Base-by-base conservation (phyloP, 1,284 basidiomycete species). In the Irpex lacteus region DNA sequence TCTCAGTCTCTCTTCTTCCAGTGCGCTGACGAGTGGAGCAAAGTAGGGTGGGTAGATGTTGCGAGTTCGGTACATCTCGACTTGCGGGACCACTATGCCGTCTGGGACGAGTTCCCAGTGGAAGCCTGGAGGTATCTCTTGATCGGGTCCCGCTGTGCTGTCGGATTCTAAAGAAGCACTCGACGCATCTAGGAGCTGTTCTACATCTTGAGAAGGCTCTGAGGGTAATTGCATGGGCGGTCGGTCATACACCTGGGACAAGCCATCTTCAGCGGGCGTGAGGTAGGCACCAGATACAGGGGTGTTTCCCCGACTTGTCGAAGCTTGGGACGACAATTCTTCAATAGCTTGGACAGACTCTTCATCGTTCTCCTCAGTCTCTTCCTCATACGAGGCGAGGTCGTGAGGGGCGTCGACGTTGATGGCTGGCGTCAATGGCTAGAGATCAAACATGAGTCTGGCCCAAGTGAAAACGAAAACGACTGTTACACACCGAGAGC, bases 1-100 rank as follows among this genome's bases (percentile, higher is more conserved):
- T 44, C 73, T 73, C 26, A 69, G 64, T 60, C 73, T 77, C 69
- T 75, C 76, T 59, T 62, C 65, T 63, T 69, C 68, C 53, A 76
- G 68, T 50, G 73, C 68, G 62, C 67, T 67, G 54, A 75, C 70
- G 59, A 75, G 70, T 55, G 69, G 66, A 65, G 66, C 63, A 69
- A 71, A 73, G 64, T 47, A 66, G 59, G 15, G 5, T 18, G 38
- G 62, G 55, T 34, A 61, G 62, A 54, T 44, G 11, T 47, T 40
- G 40, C 56, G 54, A 15, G 60, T 44, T 32, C 65, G 65, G 21
- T 49, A 50, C 65, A 66, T 66, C 58, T 58, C 62, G 11, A 55
- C 44, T 6, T 52, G 57, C 34, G 65, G 65, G 15, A 63, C 53
- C 3, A 58, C 37, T 0, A 66, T 62, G 36, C 62, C 55, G 21